Conservation (phyloP, 2,329 filamentous ascomycete species). For the Pyrenochaeta sp. region DNA sequence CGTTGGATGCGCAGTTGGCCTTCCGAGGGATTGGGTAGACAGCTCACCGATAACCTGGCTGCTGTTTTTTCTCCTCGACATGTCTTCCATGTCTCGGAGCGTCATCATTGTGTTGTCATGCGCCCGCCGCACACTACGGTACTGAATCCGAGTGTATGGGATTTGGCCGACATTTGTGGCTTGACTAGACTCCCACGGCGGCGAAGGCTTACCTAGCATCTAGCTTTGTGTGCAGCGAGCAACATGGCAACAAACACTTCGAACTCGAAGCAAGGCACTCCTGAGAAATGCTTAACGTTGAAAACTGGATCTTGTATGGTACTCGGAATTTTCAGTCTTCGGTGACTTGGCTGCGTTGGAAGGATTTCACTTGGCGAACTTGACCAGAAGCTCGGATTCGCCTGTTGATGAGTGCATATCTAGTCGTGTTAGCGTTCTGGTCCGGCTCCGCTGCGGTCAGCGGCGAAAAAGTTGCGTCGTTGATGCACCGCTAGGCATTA, state of each 20-base stretch:
- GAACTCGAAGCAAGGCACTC: not conserved
- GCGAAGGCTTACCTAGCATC: not conserved
- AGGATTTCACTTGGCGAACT: slow-evolving; percentile 18
- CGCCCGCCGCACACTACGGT: not conserved
- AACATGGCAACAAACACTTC: not conserved
- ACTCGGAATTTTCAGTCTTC: slow-evolving; percentile 3
- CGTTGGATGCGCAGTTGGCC: slow-evolving; percentile 8
- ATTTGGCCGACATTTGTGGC: not conserved
- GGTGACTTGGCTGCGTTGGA: slow-evolving; percentile 14
- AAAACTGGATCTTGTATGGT: not conserved
- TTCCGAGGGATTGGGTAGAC: slow-evolving; percentile 14
- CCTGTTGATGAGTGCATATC: not conserved
- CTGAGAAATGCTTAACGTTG: not conserved
- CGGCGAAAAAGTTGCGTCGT: not conserved
- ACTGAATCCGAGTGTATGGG: not conserved
- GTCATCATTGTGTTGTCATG: slow-evolving; percentile 2
- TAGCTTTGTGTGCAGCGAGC: not conserved
- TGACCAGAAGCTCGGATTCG: slow-evolving; percentile 15
- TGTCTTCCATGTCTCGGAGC: slow-evolving; percentile 8
- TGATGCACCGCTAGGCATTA: not conserved
- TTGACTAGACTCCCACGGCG: not conserved
- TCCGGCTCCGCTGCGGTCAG: not conserved
- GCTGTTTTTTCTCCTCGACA: slow-evolving; percentile 6
- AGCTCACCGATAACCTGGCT: slow-evolving; percentile 15
- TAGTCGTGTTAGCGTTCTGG: not conserved